A percentile compares a stretch with the other conserved stretches of the same genome.
These are phyloP conservation scores for Cladosporium sp. DNA, from an alignment of 2,329 filamentous ascomycete genomes.

Conservation along the genomic window DNA sequence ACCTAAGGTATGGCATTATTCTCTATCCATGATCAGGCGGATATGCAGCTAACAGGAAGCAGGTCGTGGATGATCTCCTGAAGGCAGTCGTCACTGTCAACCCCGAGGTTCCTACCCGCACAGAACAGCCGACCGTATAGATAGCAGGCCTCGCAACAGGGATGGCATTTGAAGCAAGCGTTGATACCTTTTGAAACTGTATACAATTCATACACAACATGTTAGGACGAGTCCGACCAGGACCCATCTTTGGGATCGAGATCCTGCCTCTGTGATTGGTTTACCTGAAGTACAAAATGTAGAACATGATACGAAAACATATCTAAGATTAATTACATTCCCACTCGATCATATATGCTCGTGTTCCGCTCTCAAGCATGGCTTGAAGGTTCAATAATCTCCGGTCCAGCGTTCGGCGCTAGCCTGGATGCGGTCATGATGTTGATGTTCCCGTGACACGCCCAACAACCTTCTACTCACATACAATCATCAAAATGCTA, in stretches of 20 bases:
- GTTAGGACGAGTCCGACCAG: background rate
- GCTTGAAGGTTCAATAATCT: no score
- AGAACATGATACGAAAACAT: background rate
- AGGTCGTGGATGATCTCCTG: constrained; percentile 78
- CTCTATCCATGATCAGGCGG: background rate
- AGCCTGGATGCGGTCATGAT: background rate
- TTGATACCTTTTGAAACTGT: constrained; percentile 20
- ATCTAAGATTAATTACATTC: background rate
- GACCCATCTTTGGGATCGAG: no score
- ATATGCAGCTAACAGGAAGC: background rate
- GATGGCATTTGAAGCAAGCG: constrained; percentile 16
- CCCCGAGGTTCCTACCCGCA: constrained; percentile 61
- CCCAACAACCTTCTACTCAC: background rate
- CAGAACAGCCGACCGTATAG: constrained; percentile 34
- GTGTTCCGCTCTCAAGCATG: background rate
- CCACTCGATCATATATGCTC: background rate
- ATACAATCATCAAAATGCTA: constrained; percentile 10
- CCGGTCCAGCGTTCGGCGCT: background rate
- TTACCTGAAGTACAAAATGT: background rate
- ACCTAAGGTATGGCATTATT: constrained; percentile 46
- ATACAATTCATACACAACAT: constrained; percentile 15
- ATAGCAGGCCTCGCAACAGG: constrained; percentile 2
- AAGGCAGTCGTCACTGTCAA: constrained; percentile 82
- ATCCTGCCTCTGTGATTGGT: background rate
- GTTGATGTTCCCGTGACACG: background rate